Conservation (phyloP, 2,329 filamentous ascomycete genomes). For the Incumbomyces delicatus region DNA sequence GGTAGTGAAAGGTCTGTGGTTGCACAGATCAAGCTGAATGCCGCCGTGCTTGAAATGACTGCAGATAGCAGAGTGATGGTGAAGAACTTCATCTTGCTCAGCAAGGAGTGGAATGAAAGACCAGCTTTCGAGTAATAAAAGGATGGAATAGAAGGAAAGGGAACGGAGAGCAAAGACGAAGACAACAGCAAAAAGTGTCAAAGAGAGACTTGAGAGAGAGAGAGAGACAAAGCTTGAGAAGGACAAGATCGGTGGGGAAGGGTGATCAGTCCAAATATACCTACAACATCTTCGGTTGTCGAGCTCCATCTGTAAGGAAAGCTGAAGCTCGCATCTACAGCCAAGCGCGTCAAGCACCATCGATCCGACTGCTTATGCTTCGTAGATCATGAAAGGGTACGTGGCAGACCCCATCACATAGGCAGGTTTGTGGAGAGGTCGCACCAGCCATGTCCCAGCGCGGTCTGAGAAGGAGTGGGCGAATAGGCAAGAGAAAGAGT, state of each 20-base stretch:
- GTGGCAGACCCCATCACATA: neutral
- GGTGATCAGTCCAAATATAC: neutral
- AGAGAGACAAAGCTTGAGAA: too few species aligned
- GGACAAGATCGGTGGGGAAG: neutral
- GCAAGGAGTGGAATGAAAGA: constrained; percentile 6
- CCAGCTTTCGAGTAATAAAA: constrained; percentile 1
- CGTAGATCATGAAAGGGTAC: constrained; percentile 7
- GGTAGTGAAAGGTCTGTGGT: neutral
- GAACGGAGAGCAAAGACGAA: neutral
- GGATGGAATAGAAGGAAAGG: neutral
- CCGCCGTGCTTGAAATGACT: neutral
- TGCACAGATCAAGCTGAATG: neutral
- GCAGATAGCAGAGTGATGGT: constrained; percentile 5
- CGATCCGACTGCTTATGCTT: constrained; percentile 2
- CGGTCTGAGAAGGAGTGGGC: neutral
- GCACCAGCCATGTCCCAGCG: neutral
- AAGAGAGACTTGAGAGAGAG: neutral
- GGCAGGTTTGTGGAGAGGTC: neutral
- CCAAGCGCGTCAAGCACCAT: constrained; percentile 4
- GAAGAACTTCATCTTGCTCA: constrained; percentile 6
- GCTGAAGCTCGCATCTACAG: neutral
- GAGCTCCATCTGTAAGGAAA: neutral
- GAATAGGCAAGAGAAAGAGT: neutral
- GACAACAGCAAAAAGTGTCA: neutral
- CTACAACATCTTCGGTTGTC: neutral